Evolutionary conservation across 495 filamentous ascomycete genomes (phyloP).

Genomic region (Aspergillus homomorphus): DNA sequence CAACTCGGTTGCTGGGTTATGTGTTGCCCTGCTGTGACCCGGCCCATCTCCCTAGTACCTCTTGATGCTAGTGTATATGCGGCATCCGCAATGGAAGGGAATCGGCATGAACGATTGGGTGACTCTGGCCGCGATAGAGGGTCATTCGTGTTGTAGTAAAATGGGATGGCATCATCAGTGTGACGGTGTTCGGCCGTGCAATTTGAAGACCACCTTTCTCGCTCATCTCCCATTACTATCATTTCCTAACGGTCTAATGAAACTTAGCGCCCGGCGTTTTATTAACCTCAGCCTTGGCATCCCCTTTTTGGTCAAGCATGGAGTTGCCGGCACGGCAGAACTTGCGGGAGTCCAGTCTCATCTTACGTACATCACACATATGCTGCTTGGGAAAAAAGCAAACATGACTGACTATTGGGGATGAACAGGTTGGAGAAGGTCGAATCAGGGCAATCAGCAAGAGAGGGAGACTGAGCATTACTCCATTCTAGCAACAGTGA

Average conservation of each 20-base stretch:
- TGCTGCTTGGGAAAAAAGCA: background rate
- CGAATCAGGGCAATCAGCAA: no score
- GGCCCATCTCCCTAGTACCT: background rate
- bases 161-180: background rate
- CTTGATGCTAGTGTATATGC: background rate
- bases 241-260: constrained; percentile 6
- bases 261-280: constrained; percentile 17
- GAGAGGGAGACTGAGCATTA: no score
- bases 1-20: background rate
- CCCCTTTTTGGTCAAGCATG: constrained; percentile 3
- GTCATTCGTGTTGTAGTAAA: background rate
- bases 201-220: constrained; percentile 13
- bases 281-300: constrained; percentile 21
- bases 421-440: no score
- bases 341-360: background rate
- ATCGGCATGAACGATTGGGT: constrained; percentile 1
- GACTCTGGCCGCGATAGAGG: background rate
- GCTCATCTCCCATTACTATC: background rate
- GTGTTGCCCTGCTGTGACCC: background rate
- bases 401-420: background rate
- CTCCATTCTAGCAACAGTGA: no score
- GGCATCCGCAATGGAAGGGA: background rate
- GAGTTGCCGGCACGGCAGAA: constrained; percentile 5
- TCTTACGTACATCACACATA: background rate
- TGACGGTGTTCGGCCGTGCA: constrained; percentile 12